Base-by-base conservation (phyloP, 106 monocot species). In the Acorus gramineus region DNA sequence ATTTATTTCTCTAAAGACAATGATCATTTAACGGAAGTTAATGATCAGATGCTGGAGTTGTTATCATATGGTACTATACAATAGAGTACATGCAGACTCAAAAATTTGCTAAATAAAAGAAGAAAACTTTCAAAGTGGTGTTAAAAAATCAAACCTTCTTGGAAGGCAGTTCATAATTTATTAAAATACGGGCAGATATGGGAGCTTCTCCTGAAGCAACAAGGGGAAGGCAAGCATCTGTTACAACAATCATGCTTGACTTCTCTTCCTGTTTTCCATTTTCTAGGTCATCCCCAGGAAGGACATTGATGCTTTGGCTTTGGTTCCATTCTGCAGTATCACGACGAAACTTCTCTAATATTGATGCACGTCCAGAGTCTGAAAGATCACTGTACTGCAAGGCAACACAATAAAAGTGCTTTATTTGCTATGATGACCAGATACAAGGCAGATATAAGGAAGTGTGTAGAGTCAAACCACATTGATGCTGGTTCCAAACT, bases 371-470 rank as follows among this genome's bases (percentile, higher is more conserved):
- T 52, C 84, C 87, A 65, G 50, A 47, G 76, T 88, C 88, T 52
- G 81, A 73, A 59, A 73, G 88, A 11, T 88, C 88, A 65, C 84
- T 84, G 44, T 88, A 84, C 88, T 88, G 84, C 69, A 81, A n/a
- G 47, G 14, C 59, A 60, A 59, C 44, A 28, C 28, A 28, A 28
- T 28, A 28, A 28, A 28, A 28, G 28, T 28, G 28, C 28, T 0
- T 28, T 28, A 28, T 1, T 28, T 28, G 28, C 28, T 28, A 28
- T 28, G 28, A 28, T 28, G 28, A 28, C 28, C 28, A 28, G 28
- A 28, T 28, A 28, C 28, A 28, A 28, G 28, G 28, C 28, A 28
- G 28, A 28, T 28, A 28, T 28, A 28, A 28, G 0, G 28, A 28
- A 28, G 28, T 28, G 28, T 28, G 28, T 28, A 28, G 28, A 28